Percentiles rank a stretch among this genome's conserved stretches.
phyloP scores from a whole-genome alignment of 768 basidiomycete species.

The Amanita polypyramis region DNA sequence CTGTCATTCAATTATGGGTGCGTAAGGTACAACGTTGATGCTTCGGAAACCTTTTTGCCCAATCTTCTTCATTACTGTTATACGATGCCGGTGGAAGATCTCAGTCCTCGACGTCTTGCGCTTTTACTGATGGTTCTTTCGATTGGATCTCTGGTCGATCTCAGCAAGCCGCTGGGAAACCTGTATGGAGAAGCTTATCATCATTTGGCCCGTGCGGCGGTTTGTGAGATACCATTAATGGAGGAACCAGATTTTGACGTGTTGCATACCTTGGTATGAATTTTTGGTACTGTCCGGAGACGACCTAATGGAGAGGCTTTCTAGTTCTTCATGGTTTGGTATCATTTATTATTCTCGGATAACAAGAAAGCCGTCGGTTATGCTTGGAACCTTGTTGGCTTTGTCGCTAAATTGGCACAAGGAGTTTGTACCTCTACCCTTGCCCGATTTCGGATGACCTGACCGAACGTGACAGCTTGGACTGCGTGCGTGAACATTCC shows the following conservation, averaged over 20 bases:
- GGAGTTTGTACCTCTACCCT: conserved; percentile 36
- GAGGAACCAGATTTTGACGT: conserved; percentile 68
- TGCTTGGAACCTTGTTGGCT: conserved; percentile 70
- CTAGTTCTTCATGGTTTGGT: conserved; percentile 63
- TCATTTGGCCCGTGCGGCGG: conserved; percentile 53
- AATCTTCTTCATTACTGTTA: conserved; percentile 64
- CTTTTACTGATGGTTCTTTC: conserved; percentile 64
- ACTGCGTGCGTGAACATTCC: conserved; percentile 39
- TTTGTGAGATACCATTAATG: conserved; percentile 67
- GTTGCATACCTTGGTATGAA: conserved; percentile 49
- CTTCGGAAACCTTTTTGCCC: conserved; percentile 59
- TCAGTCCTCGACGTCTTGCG: conserved; percentile 57
- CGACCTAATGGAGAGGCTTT: neutral
- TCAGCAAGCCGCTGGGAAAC: conserved; percentile 43
- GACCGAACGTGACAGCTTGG: conserved; percentile 37
- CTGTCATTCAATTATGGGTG: conserved; percentile 6
- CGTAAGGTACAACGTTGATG: conserved; percentile 54
- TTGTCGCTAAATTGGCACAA: conserved; percentile 63
- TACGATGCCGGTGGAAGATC: conserved; percentile 43
- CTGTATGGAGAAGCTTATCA: conserved; percentile 55
- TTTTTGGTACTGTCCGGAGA: neutral
- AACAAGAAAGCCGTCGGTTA: conserved; percentile 64
- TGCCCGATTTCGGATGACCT: neutral
- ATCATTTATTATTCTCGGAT: conserved; percentile 63
- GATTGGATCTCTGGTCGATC: conserved; percentile 60